Conservation (phyloP, 345 rosid genomes). For the Rubroshorea leprosula region DNA sequence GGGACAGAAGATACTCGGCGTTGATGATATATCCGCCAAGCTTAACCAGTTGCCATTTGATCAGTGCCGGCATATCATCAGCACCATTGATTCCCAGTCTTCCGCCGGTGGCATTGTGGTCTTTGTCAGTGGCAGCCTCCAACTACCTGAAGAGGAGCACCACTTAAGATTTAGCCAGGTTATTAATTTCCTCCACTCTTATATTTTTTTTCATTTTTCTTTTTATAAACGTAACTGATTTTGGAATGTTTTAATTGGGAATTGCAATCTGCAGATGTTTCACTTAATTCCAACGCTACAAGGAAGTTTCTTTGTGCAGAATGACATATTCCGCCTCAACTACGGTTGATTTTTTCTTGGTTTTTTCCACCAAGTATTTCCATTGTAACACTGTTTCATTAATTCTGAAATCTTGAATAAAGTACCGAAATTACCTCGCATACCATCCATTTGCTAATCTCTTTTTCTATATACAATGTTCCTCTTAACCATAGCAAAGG, state of each 20-base stretch:
- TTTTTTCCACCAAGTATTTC: background rate
- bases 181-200: background rate
- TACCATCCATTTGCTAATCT: too few species aligned
- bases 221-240: background rate
- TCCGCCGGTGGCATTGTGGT: slow-evolving; percentile 55
- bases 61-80: slow-evolving; percentile 53
- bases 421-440: too few species aligned
- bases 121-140: slow-evolving; percentile 76
- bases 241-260: background rate
- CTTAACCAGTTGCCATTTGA: slow-evolving; percentile 66
- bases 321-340: slow-evolving; percentile 84
- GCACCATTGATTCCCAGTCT: slow-evolving; percentile 74
- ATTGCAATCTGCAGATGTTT: slow-evolving; percentile 53
- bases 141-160: slow-evolving; percentile 62
- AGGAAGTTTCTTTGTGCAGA: slow-evolving; percentile 67
- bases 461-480: too few species aligned
- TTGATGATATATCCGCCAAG: slow-evolving; percentile 48
- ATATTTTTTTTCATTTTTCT: background rate
- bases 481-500: too few species aligned
- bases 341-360: slow-evolving; percentile 37
- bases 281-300: slow-evolving; percentile 48
- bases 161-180: slow-evolving; percentile 81
- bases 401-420: background rate
- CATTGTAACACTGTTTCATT: too few species aligned
- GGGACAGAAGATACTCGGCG: slow-evolving; percentile 58